phyloP scores from a whole-genome alignment of 176 grass and related monocot species.

The Zea mays region Zm-B73-REFERENCE-NAM-5.0 NC_050098.1:173694501-173695000 shows the following conservation, averaged over 20 bases:
- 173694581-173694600: conserved; percentile 21
- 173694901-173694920: conserved; percentile 90
- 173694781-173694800: conserved; percentile 83
- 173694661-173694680: background rate
- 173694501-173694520: no score
- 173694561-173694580: background rate
- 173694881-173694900: conserved; percentile 85
- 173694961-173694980: conserved; percentile 62
- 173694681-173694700: background rate
- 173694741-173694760: background rate
- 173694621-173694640: conserved; percentile 2
- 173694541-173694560: background rate
- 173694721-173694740: background rate
- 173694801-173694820: conserved; percentile 76
- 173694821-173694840: conserved; percentile 91
- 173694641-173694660: background rate
- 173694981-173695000: conserved; percentile 80
- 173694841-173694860: conserved; percentile 70
- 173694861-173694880: conserved; percentile 55
- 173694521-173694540: background rate
- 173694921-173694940: conserved; percentile 58
- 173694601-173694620: conserved; percentile 19
- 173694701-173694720: conserved; percentile 3
- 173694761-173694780: conserved; percentile 96
- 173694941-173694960: conserved; percentile 51